Evolutionary conservation across 495 filamentous ascomycete genomes (phyloP), one percentile per base, ranked within the genome.

Genomic region (Glonium stellatum): DNA sequence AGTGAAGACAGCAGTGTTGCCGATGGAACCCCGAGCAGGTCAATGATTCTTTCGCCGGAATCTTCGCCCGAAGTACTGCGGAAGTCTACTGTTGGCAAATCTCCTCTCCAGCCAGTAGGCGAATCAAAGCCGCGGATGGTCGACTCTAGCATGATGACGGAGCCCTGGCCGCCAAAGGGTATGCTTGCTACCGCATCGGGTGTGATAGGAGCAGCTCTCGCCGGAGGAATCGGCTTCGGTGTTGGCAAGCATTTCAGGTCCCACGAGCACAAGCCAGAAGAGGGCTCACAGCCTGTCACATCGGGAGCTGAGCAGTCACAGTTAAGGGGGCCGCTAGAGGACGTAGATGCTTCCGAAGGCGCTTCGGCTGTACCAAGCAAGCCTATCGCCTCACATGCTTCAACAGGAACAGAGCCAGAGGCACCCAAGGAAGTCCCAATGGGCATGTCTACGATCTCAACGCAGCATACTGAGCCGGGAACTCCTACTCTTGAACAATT

Each of bases 121-220:
- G 18, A 63, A 21, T 63, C 67, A 5, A 75, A 68, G 61, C 71
- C 76, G 27, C 58, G 67, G 19, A 93, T 92, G 87, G 57, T 66
- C 8, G 62, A 66, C 36, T 66, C 63, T 1, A 49, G 49, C 37
- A 85, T 88, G 68, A 96, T 96, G 90, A 98, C 93, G 1, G 93
- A 96, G 21, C 81, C 87, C 18, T 86, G 62, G 72, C 53, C 58
- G 67, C 81, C 59, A 65, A 75, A 39, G 48, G 22, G 44, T 25
- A 37, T 34, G 15, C 53, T 49, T 11, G 22, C 62, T 3, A 60
- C 62, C 51, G 54, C 42, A 15, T 55, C 51, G 9, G 13, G 58
- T 22, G 9, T 65, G 13, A 63, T 60, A 21, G 62, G 59, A 12
- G 69, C 56, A 47, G 67, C 58, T 11, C 59, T 69, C 23, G 63